Evolutionary conservation across 73 alveolate genomes (phyloP).

Genomic region (Tetrahymena malaccensis): DNA sequence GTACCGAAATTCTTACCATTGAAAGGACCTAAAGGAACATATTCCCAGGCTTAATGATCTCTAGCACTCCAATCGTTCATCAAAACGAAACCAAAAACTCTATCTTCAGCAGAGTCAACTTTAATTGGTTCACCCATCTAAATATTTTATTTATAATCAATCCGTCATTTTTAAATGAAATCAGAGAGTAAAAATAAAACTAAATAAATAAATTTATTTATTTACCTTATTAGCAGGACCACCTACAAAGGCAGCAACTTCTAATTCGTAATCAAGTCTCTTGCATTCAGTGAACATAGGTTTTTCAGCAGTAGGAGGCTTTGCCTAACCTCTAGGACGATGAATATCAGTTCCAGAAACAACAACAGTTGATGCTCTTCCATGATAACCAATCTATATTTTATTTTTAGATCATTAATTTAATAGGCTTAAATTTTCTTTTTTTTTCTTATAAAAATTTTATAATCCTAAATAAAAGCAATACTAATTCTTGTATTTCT

Average conservation of each 20-base stretch:
- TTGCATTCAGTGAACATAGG: slow-evolving; percentile 82
- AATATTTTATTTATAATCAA: no score
- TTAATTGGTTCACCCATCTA: slow-evolving; percentile 58
- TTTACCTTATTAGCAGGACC: slow-evolving; percentile 49
- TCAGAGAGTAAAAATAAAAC: no score
- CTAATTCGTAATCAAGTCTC: slow-evolving; percentile 88
- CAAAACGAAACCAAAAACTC: slow-evolving; percentile 76
- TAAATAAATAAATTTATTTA: no score
- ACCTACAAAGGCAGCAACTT: slow-evolving; percentile 87
- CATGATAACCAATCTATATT: slow-evolving; percentile 81
- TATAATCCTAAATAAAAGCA: no score
- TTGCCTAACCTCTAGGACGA: slow-evolving; percentile 74
- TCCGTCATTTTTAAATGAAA: no score
- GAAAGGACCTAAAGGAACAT: slow-evolving; percentile 91
- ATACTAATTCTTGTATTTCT: no score
- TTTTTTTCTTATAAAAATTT: no score
- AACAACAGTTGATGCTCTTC: slow-evolving; percentile 88
- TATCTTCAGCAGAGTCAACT: slow-evolving; percentile 54
- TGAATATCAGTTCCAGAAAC: slow-evolving; percentile 55
- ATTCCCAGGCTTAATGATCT: slow-evolving; percentile 88
- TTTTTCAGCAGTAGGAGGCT: slow-evolving; percentile 65
- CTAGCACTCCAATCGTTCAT: slow-evolving; percentile 96
- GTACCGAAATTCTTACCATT: slow-evolving; percentile 79
- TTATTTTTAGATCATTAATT: not conserved
- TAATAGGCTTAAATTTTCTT: not conserved